Evolutionary conservation across 306 rosid genomes (phyloP).

Genomic region (Gleditsia sinensis): DNA sequence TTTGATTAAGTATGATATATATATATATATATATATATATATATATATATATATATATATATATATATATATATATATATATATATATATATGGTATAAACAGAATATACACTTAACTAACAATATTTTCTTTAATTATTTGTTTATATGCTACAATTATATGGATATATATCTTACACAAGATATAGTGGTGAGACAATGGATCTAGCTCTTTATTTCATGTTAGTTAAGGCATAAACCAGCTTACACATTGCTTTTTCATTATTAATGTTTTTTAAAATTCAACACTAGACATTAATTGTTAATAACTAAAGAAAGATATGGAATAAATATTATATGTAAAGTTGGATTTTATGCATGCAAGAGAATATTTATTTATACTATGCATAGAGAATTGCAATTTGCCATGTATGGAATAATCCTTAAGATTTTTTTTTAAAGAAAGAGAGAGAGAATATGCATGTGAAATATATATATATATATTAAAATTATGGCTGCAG

Average conservation of each 20-base stretch:
- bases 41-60: too few relatives aligned
- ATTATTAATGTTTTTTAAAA: neutral
- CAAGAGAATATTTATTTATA: neutral
- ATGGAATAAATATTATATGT: neutral
- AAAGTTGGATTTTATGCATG: neutral
- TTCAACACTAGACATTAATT: too few relatives aligned
- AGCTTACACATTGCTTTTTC: constrained; percentile 22
- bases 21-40: too few relatives aligned
- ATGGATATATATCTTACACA: neutral
- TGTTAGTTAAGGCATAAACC: constrained; percentile 15
- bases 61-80: too few relatives aligned
- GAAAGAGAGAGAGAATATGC: neutral
- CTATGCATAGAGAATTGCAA: neutral
- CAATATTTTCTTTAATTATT: too few relatives aligned
- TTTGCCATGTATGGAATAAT: neutral
- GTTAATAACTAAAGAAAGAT: neutral
- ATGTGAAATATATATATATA: neutral
- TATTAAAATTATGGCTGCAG: neutral
- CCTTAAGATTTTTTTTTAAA: too few relatives aligned
- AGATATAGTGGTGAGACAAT: constrained; percentile 9
- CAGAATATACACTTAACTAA: neutral
- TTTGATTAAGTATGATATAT: too few relatives aligned
- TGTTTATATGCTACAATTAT: too few relatives aligned
- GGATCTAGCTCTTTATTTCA: constrained; percentile 14
- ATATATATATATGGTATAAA: neutral